Percentiles rank a stretch among this genome's conserved stretches.
phyloP scores from a whole-genome alignment of 352 stramenopile species.

The Pythium phragmiticola region DNA sequence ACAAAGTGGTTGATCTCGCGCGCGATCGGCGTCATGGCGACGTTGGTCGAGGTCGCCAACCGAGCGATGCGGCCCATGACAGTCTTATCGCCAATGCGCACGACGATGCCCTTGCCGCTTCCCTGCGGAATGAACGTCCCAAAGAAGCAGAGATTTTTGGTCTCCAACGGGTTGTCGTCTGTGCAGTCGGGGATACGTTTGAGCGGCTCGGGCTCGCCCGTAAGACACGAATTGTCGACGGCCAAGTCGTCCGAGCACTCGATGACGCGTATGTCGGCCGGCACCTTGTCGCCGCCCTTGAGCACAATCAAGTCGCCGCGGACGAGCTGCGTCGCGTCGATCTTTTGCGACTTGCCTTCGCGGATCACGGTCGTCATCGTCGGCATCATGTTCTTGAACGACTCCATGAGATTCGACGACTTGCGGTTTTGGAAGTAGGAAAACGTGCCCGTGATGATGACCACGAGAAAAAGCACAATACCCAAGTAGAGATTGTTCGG shows the following conservation, averaged over 20 bases:
- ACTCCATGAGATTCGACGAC: slow-evolving; percentile 82
- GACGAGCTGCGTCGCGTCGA: slow-evolving; percentile 76
- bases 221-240: slow-evolving; percentile 87
- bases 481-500: slow-evolving; percentile 76
- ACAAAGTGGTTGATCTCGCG: slow-evolving; percentile 56
- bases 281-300: slow-evolving; percentile 91
- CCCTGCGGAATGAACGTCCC: slow-evolving; percentile 78
- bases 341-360: slow-evolving; percentile 76
- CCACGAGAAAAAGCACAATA: slow-evolving; percentile 73
- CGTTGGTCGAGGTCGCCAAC: slow-evolving; percentile 44
- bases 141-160: slow-evolving; percentile 84
- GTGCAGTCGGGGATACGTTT: slow-evolving; percentile 79
- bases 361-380: slow-evolving; percentile 74
- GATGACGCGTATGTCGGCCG: slow-evolving; percentile 94
- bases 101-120: slow-evolving; percentile 61
- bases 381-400: slow-evolving; percentile 87
- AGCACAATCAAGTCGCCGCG: slow-evolving; percentile 88
- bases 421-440: slow-evolving; percentile 78
- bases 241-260: slow-evolving; percentile 92
- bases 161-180: slow-evolving; percentile 76
- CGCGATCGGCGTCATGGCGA: slow-evolving; percentile 42
- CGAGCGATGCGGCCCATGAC: slow-evolving; percentile 81
- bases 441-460: slow-evolving; percentile 73
- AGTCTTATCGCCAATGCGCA: slow-evolving; percentile 73
- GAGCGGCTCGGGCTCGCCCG: slow-evolving; percentile 84